Evolutionary conservation across 768 basidiomycete genomes (phyloP), one percentile per base, ranked within the genome.

Genomic region (Rhodosporidiobolus odoratus): DNA sequence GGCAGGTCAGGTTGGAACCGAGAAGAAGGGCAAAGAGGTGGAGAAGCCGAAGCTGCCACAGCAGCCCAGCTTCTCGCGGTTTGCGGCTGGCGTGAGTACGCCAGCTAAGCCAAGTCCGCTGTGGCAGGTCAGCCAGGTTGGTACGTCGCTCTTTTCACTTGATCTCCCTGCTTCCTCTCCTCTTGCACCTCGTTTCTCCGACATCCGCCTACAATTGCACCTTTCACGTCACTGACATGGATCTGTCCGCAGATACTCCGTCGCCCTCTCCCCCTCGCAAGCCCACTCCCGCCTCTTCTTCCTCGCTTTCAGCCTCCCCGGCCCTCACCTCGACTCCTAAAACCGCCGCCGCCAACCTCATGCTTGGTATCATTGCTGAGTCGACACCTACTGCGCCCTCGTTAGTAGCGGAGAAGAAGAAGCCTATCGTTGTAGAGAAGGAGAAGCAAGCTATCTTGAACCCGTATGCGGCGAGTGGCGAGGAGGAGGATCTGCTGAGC

Each of bases 51-150:
- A 53, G 40, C 41, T 40, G 65, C n/a, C n/a, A n/a, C 50, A 40
- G 48, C 45, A 38, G 2, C 21, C 57, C 15, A 50, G 48, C 23
- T 15, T 47, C 9, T 45, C 68, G 17, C 34, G 54, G 8, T 41
- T 54, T 45, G 4, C 57, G 37, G 23, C 25, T 5, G 38, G 63
- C 8, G 21, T 35, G 6, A 58, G 65, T 25, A 73, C 72, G 37
- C 72, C 72, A 0, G 68, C 65, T 19, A 63, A 69, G 34, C 68
- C 68, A n/a, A 60, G 57, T 19, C 72, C 72, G 19, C 58, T 73
- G 27, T 73, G 72, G 72, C 72, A 73, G 43, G 72, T 73, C 52
- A 64, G 62, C 65, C 66, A 73, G 50, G 60, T 68, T 16, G 64
- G 71, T 68, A 8, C 62, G 71, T 40, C 10, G 23, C 0, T 32